These are phyloP conservation scores for Ophiosphaerella korrae DNA, from an alignment of 2,329 filamentous ascomycete genomes.

Conservation along the genomic window DNA sequence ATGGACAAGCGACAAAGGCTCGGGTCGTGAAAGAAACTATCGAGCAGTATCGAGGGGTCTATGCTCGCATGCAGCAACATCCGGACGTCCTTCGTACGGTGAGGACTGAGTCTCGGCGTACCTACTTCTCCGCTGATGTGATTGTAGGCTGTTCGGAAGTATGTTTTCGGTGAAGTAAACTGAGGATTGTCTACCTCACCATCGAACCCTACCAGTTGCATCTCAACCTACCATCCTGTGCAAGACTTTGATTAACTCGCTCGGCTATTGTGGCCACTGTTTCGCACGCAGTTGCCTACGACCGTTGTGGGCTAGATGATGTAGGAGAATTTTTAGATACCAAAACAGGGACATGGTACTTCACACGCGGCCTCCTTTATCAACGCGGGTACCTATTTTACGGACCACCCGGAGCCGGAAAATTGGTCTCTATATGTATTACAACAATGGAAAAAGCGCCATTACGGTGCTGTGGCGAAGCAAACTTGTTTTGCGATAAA, in stretches of 20 bases:
- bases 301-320: too few species aligned
- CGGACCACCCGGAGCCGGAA: neutral
- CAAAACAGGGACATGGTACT: too few species aligned
- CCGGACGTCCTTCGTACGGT: constrained; percentile 66
- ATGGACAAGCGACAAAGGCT: constrained; percentile 75
- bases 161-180: constrained; percentile 44
- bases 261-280: too few species aligned
- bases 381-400: too few species aligned
- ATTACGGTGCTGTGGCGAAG: neutral
- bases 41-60: constrained; percentile 84
- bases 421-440: neutral
- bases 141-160: constrained; percentile 47
- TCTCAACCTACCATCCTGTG: too few species aligned
- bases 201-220: too few species aligned
- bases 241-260: too few species aligned
- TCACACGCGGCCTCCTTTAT: too few species aligned
- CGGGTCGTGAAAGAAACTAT: constrained; percentile 83
- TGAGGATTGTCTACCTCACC: constrained; percentile 37
- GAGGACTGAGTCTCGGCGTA: constrained; percentile 32
- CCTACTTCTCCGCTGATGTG: constrained; percentile 14
- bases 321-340: too few species aligned
- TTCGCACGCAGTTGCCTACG: too few species aligned
- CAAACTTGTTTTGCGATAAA: too few species aligned
- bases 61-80: constrained; percentile 77
- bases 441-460: neutral